Conservation (phyloP, 148 eudicot genomes). For the Tetragonia tetragonoides region DNA sequence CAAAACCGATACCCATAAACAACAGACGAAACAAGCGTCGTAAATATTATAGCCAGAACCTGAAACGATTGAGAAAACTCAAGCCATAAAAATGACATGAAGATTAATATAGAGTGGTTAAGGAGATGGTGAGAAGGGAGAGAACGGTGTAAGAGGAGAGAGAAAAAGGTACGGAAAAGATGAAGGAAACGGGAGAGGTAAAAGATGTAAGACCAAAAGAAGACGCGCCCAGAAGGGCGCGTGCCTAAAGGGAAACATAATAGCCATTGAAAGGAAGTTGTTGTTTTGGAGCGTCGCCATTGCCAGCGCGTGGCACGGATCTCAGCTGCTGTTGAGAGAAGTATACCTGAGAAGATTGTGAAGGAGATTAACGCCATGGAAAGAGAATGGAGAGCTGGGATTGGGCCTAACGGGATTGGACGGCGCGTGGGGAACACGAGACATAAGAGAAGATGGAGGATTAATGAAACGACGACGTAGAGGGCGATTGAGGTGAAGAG, state of each 20-base stretch:
- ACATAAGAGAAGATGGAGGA: conserved; percentile 43
- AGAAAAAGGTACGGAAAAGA: conserved; percentile 44
- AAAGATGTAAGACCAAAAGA: conserved; percentile 87
- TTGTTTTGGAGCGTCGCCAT: conserved; percentile 60
- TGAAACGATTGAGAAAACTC: conserved; percentile 87
- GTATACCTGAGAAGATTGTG: conserved; percentile 63
- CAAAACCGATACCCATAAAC: conserved; percentile 87
- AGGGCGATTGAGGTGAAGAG: conserved; percentile 52
- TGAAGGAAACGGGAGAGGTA: conserved; percentile 80
- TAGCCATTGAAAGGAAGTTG: conserved; percentile 73
- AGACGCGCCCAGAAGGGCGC: conserved; percentile 83
- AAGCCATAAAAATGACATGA: conserved; percentile 78
- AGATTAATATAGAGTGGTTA: conserved; percentile 55
- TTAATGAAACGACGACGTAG: conserved; percentile 36
- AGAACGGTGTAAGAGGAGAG: conserved; percentile 37
- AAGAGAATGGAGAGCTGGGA: conserved; percentile 75
- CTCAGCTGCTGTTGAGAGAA: conserved; percentile 71
- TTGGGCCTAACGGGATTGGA: conserved; percentile 57
- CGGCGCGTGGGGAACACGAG: conserved; percentile 36
- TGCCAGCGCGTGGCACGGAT: conserved; percentile 88
- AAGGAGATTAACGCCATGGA: conserved; percentile 61
- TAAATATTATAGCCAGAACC: conserved; percentile 56
- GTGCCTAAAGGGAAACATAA: conserved; percentile 92
- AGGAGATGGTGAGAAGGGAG: conserved; percentile 48
- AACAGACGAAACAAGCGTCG: conserved; percentile 49